phyloP scores from a whole-genome alignment of 208 protist genomes.

The Acanthamoeba rhysodes region DNA sequence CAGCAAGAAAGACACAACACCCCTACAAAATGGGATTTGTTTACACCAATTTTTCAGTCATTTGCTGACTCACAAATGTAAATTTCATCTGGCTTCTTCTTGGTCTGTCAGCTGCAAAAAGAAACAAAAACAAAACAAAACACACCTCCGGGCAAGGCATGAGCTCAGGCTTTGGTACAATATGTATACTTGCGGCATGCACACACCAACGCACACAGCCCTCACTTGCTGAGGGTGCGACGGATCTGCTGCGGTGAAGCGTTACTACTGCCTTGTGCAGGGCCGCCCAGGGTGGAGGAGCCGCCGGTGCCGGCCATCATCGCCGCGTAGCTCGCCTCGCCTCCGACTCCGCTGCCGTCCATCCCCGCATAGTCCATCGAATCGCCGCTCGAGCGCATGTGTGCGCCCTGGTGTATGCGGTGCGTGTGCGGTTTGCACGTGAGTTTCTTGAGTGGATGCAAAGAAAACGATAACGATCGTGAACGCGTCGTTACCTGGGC shows the following conservation, averaged over 20 bases:
- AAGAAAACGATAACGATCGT: not conserved
- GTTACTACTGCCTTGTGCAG: not conserved
- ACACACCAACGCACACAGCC: not conserved
- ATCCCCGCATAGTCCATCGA: not conserved
- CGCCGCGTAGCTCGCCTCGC: not conserved
- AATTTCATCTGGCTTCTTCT: no score
- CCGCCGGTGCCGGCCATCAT: not conserved
- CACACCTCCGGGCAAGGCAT: no score
- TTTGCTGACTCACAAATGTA: no score
- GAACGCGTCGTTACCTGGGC: not conserved
- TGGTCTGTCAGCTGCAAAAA: no score
- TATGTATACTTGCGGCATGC: not conserved
- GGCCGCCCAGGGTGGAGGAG: not conserved
- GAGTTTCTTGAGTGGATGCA: not conserved
- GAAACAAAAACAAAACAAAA: no score
- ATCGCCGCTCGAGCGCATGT: not conserved
- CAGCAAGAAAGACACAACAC: no score
- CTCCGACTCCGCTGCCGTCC: not conserved
- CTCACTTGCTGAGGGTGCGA: constrained; percentile 53
- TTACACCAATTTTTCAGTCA: no score
- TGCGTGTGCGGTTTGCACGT: not conserved
- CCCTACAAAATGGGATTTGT: no score
- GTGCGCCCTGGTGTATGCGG: not conserved
- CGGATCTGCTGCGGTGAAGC: not conserved
- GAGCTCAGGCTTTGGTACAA: constrained; percentile 26